Evolutionary conservation across 2,329 filamentous ascomycete species (phyloP).

Genomic region (Nemania abortiva): DNA sequence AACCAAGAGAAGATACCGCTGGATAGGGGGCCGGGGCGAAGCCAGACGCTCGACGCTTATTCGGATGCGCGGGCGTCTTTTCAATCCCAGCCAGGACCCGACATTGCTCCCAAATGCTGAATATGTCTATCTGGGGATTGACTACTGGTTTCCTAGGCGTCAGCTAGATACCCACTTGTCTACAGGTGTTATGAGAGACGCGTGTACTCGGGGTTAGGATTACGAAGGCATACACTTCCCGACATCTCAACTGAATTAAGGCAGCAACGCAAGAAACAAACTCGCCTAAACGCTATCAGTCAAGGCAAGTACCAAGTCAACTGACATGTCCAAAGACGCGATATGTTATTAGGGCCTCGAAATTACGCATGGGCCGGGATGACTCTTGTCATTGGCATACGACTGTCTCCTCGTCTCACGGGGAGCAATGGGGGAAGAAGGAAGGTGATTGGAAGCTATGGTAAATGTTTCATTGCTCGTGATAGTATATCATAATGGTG

Average conservation of each 20-base stretch:
- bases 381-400: not conserved
- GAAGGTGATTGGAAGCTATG: not conserved
- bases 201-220: not conserved
- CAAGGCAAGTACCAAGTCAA: not conserved
- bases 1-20: no score
- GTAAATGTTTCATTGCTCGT: slow-evolving; percentile 32
- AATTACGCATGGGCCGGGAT: not conserved
- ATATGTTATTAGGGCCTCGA: not conserved
- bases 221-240: not conserved
- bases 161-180: not conserved
- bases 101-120: not conserved
- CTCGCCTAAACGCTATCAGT: no score
- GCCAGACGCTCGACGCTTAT: no score
- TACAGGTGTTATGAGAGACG: not conserved
- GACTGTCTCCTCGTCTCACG: not conserved
- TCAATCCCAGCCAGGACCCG: no score
- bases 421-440: not conserved
- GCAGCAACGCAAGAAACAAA: not conserved
- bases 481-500: slow-evolving; percentile 7
- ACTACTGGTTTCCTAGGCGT: not conserved
- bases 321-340: not conserved
- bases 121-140: not conserved
- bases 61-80: no score
- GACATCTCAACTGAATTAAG: not conserved
- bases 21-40: no score